Evolutionary conservation across 495 filamentous ascomycete species (phyloP), one percentile per base, ranked within the genome.

Genomic region (Neurospora cerealis): DNA sequence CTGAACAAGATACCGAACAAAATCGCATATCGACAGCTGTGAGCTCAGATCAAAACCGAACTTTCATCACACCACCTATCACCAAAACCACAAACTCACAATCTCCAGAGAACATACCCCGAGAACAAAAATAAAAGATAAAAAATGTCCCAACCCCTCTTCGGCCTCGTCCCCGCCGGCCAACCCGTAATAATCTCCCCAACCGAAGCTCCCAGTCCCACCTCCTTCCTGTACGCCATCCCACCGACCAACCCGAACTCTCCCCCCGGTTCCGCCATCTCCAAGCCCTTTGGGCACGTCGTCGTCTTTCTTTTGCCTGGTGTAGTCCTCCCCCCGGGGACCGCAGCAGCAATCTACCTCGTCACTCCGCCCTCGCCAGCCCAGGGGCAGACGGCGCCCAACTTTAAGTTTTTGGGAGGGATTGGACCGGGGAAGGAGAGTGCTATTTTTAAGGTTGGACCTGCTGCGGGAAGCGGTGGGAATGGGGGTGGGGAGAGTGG

Each of bases 231-330:
- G 46, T 88, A 83, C 80, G 77, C 80, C 66, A 80, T 88, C 74
- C 84, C 84, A 0, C 36, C 80, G 15, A 69, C 75, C 70, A 66
- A 66, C 28, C 54, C 79, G 1, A 37, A 71, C 13, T 42, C 70
- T 3, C 48, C 37, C 42, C 42, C 42, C 19, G 42, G 42, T 21
- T 46, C 42, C n/a, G 42, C 42, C 42, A 46, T 46, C 44, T 19
- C 74, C 17, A 80, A 79, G 36, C 72, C 81, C 69, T 94, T 97
- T 86, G 87, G 86, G 62, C 93, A 98, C 76, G 83, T 99, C 71
- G 91, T 93, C 75, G 89, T 97, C 75, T 98, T 99, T 86, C 84
- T 98, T 46, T 90, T 97, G 8, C 96, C 96, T 2, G 93, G 92
- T 69, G 86, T 89, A 9, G 80, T 86, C 38, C 87, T 99, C 0